Percentiles rank a stretch among this genome's conserved stretches.
Evolutionary conservation across 140 eudicot genomes (phyloP).

Genomic region (Erigeron philadelphicus): DNA sequence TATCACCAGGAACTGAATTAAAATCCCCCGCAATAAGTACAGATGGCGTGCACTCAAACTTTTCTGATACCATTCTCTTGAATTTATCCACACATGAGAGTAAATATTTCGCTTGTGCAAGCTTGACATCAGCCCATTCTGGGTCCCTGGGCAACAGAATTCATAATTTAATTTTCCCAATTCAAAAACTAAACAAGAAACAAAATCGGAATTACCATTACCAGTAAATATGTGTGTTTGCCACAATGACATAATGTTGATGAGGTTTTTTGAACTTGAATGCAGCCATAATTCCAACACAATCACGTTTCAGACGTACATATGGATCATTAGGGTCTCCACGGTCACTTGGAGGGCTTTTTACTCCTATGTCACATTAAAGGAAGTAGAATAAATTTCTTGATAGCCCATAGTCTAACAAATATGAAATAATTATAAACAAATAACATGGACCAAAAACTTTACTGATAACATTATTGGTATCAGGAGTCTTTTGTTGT

Average conservation of each 20-base stretch:
- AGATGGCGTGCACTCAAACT: conserved; percentile 64
- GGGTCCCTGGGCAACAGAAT: conserved; percentile 57
- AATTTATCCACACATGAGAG: conserved; percentile 61
- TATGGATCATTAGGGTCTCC: conserved; percentile 85
- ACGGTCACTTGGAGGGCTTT: conserved; percentile 34
- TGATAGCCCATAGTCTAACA: not conserved
- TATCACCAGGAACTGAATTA: conserved; percentile 86
- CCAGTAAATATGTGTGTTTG: conserved; percentile 91
- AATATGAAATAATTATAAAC: not conserved
- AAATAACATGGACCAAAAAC: not conserved
- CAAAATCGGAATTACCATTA: conserved; percentile 27
- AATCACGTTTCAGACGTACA: conserved; percentile 86
- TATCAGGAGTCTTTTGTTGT: conserved; percentile 24
- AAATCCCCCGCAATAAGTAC: conserved; percentile 84
- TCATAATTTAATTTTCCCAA: not conserved
- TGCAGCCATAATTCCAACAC: conserved; percentile 92
- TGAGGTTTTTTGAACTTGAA: conserved; percentile 64
- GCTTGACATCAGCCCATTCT: conserved; percentile 82
- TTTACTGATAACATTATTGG: conserved; percentile 24
- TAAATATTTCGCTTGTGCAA: conserved; percentile 78
- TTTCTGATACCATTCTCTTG: conserved; percentile 42
- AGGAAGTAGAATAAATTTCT: conserved; percentile 3
- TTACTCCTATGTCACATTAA: conserved; percentile 28
- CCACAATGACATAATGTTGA: conserved; percentile 58
- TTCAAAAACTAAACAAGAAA: not conserved